Evolutionary conservation across 192 early-diverging fungal species (phyloP).

Genomic region (Coemansia sp.): DNA sequence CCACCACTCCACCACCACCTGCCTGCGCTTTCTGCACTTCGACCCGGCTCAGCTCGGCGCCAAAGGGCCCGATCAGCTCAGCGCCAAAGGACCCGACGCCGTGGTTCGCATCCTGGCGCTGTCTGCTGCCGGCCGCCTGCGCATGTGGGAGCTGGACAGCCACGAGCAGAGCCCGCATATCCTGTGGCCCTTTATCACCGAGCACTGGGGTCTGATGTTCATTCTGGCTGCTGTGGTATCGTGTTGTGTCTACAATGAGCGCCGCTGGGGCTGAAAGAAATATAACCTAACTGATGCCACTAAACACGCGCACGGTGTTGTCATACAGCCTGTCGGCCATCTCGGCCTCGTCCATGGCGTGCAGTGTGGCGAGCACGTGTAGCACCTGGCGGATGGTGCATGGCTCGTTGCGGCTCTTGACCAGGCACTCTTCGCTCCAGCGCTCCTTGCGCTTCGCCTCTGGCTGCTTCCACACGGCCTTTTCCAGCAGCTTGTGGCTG

Average conservation of each 20-base stretch:
- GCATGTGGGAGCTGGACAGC: slow-evolving; percentile 53
- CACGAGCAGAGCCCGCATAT: slow-evolving; percentile 48
- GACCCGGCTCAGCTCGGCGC: slow-evolving; percentile 32
- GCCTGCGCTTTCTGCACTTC: slow-evolving; percentile 50
- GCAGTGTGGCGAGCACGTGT: slow-evolving; percentile 66
- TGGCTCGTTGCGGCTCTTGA: slow-evolving; percentile 88
- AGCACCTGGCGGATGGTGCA: slow-evolving; percentile 77
- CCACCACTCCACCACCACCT: slow-evolving; percentile 40
- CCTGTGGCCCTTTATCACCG: slow-evolving; percentile 55
- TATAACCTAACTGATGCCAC: slow-evolving; percentile 4
- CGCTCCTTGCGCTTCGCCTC: slow-evolving; percentile 77
- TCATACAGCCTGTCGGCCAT: slow-evolving; percentile 65
- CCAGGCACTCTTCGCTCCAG: slow-evolving; percentile 56
- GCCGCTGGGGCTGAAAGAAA: slow-evolving; percentile 39
- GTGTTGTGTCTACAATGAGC: slow-evolving; percentile 57
- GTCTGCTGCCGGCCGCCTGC: slow-evolving; percentile 35
- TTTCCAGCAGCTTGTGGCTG: slow-evolving; percentile 62
- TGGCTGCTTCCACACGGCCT: slow-evolving; percentile 35
- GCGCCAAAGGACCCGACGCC: slow-evolving; percentile 1
- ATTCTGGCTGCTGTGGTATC: slow-evolving; percentile 48
- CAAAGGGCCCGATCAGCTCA: slow-evolving; percentile 25
- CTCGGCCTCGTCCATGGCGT: slow-evolving; percentile 55
- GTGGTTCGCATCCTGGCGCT: slow-evolving; percentile 34
- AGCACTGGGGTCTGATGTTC: slow-evolving; percentile 57
- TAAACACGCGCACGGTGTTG: slow-evolving; percentile 71